A percentile compares a stretch with the other conserved stretches of the same genome.
Conservation (phyloP, 208 protist genomes). For the Trypanosoma caninum region DNA sequence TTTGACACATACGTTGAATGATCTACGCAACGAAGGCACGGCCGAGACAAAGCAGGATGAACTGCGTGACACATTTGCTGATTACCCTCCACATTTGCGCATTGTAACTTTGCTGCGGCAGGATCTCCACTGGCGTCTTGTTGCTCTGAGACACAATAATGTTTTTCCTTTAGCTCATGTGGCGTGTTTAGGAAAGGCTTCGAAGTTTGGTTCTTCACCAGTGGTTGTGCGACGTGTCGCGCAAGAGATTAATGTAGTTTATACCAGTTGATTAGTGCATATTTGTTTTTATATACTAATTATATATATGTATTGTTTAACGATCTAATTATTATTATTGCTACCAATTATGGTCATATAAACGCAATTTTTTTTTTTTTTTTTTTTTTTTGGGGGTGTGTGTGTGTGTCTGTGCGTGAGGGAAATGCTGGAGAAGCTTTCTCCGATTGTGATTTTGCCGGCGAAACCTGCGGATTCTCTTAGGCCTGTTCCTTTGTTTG, state of each 20-base stretch:
- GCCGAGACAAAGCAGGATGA: neutral
- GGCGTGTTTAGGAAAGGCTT: slow-evolving; percentile 44
- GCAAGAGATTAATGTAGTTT: slow-evolving; percentile 31
- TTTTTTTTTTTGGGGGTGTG: neutral
- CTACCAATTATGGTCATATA: neutral
- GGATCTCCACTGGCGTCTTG: slow-evolving; percentile 52
- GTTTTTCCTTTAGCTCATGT: slow-evolving; percentile 48
- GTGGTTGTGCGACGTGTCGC: slow-evolving; percentile 41
- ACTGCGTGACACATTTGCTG: neutral
- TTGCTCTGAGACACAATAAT: slow-evolving; percentile 42
- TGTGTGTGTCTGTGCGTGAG: neutral
- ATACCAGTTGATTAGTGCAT: slow-evolving; percentile 1
- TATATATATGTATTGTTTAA: slow-evolving; percentile 5
- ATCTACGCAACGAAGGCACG: neutral
- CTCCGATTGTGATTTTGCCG: slow-evolving; percentile 22
- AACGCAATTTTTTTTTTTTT: slow-evolving; percentile 10
- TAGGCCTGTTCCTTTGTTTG: slow-evolving; percentile 15
- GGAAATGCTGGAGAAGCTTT: slow-evolving; percentile 20
- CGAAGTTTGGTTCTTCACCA: slow-evolving; percentile 29
- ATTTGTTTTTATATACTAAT: slow-evolving; percentile 15
- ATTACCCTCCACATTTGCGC: slow-evolving; percentile 13
- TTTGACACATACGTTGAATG: neutral
- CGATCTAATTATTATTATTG: neutral
- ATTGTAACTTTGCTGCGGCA: slow-evolving; percentile 47
- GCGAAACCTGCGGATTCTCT: slow-evolving; percentile 9